Conservation (phyloP, 163 green algal species). For the Chlorella variabilis region DNA sequence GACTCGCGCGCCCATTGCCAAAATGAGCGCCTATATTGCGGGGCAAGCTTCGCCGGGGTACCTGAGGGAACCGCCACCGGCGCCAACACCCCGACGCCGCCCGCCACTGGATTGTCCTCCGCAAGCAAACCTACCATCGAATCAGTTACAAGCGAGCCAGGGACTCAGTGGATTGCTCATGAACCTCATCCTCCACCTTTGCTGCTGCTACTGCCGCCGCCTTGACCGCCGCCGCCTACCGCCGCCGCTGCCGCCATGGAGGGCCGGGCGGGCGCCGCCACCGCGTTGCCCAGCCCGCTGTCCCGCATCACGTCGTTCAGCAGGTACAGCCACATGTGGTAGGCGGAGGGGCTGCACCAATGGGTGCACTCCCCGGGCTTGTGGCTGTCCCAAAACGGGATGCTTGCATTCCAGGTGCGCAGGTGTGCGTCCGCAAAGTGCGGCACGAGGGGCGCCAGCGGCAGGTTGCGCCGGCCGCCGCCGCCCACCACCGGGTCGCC, state of each 20-base stretch:
- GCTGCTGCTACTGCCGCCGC: too few species aligned
- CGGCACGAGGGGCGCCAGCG: background rate
- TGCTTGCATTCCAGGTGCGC: constrained; percentile 20
- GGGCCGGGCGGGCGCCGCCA: background rate
- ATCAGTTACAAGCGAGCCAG: too few species aligned
- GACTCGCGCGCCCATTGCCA: too few species aligned
- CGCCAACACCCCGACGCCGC: too few species aligned
- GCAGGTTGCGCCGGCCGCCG: constrained; percentile 17
- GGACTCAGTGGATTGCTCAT: too few species aligned
- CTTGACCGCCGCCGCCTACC: background rate
- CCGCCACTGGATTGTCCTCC: too few species aligned
- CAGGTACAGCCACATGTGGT: constrained; percentile 33
- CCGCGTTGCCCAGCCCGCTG: background rate
- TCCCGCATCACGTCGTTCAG: constrained; percentile 19
- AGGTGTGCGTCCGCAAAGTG: background rate
- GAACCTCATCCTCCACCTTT: too few species aligned
- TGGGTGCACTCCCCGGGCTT: constrained; percentile 38
- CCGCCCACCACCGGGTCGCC: background rate
- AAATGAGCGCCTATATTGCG: too few species aligned
- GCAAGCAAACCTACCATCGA: too few species aligned
- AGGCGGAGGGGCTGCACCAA: constrained; percentile 29
- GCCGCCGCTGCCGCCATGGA: background rate
- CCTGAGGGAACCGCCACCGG: too few species aligned
- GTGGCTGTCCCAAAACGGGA: constrained; percentile 41
- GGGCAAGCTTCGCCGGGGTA: too few species aligned